A percentile compares a stretch with the other conserved stretches of the same genome.
phyloP scores from a whole-genome alignment of 164 flowering plant genomes.

The Taxillus chinensis region DNA sequence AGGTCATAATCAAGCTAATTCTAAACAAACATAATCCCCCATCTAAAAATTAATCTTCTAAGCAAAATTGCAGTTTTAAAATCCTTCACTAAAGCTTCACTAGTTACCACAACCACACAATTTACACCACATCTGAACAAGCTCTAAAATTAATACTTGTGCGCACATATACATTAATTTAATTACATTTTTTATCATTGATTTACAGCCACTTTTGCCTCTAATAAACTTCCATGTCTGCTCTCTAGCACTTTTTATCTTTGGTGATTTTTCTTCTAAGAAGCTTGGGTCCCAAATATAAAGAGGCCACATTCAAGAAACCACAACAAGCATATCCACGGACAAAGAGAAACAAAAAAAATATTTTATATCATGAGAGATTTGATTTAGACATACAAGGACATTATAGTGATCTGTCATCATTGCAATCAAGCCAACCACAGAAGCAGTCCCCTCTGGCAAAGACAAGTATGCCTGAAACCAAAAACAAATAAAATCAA shows the following conservation, averaged over 20 bases:
- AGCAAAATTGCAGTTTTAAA: too few relatives aligned
- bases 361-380: background rate
- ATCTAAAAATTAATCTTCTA: too few relatives aligned
- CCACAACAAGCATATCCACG: background rate
- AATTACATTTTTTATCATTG: too few relatives aligned
- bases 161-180: too few relatives aligned
- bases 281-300: background rate
- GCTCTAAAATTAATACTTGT: too few relatives aligned
- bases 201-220: background rate
- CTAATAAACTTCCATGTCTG: background rate
- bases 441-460: conserved; percentile 94
- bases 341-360: background rate
- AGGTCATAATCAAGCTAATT: background rate
- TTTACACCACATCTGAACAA: background rate
- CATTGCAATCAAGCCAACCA: conserved; percentile 87
- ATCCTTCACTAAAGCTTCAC: too few relatives aligned
- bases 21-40: too few relatives aligned
- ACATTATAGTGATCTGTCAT: conserved; percentile 93
- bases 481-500: background rate
- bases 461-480: conserved; percentile 92
- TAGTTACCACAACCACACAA: background rate
- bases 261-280: background rate
- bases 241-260: background rate
- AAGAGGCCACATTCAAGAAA: background rate
- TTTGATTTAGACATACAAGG: conserved; percentile 40